phyloP scores from a whole-genome alignment of 495 filamentous ascomycete genomes.

The Tuber melanosporum region DNA sequence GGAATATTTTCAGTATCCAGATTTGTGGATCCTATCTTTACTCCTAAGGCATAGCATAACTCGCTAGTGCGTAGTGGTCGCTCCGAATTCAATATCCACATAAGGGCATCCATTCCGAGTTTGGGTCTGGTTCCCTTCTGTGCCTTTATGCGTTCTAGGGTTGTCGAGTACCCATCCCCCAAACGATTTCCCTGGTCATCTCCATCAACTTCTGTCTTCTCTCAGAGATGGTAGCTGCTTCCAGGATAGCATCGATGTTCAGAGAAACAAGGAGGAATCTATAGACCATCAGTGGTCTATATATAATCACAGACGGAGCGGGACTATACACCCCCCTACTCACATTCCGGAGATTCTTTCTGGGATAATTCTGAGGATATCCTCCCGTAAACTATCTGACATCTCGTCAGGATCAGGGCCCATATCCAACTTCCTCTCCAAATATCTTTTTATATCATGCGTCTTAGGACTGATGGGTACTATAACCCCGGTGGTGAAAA shows the following conservation, averaged over 20 bases:
- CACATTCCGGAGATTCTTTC: not conserved
- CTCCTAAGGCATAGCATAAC: not conserved
- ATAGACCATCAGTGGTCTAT: not conserved
- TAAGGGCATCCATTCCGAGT: not conserved
- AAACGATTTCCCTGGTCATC: not conserved
- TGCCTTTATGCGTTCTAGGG: not conserved
- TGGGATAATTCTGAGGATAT: not conserved
- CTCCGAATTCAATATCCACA: not conserved
- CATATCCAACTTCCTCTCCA: not conserved
- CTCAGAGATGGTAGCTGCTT: not conserved
- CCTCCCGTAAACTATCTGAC: not conserved
- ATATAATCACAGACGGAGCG: not conserved
- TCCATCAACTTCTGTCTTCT: not conserved
- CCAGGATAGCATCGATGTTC: not conserved
- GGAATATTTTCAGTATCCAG: not conserved
- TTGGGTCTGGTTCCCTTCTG: not conserved
- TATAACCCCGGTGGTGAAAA: not conserved
- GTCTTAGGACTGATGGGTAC: not conserved
- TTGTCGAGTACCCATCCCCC: not conserved
- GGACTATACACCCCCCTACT: not conserved
- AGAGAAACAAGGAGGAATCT: not conserved
- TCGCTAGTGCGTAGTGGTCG: not conserved
- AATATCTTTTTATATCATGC: not conserved
- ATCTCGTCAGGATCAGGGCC: not conserved
- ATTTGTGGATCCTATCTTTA: not conserved